Percentiles rank a stretch among this genome's conserved stretches.
phyloP scores from a whole-genome alignment of 257 asterid species.

The Lavandula angustifolia region DNA sequence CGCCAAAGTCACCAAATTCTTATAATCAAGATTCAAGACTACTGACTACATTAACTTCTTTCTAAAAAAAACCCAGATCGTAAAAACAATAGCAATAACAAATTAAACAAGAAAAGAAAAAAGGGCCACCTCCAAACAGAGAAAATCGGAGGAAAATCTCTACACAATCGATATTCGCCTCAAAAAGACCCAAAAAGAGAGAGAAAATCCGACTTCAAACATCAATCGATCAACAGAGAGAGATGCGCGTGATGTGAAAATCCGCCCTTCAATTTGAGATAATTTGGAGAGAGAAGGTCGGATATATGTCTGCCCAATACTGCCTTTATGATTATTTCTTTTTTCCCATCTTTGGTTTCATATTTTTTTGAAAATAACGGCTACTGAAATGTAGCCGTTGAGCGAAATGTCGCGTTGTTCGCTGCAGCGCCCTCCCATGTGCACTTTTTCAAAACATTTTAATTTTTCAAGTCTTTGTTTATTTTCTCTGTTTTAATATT shows the following conservation, averaged over 20 bases:
- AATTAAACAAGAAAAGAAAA: neutral
- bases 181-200: conserved; percentile 7
- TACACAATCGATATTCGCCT: neutral
- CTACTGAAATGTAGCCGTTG: conserved; percentile 56
- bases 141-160: conserved; percentile 27
- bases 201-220: conserved; percentile 24
- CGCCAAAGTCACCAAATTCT: neutral
- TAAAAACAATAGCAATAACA: neutral
- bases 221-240: conserved; percentile 31
- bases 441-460: conserved; percentile 18
- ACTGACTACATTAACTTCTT: neutral
- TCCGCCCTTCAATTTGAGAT: conserved; percentile 4
- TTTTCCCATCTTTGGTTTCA: conserved; percentile 8
- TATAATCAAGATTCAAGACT: conserved; percentile 31
- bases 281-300: conserved; percentile 40
- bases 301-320: conserved; percentile 38
- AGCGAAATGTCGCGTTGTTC: conserved; percentile 47
- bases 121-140: conserved; percentile 27
- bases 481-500: conserved; percentile 10
- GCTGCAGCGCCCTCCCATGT: conserved; percentile 31
- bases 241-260: conserved; percentile 16
- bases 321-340: conserved; percentile 19
- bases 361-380: conserved; percentile 75
- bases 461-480: conserved; percentile 10
- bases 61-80: conserved; percentile 24